These are phyloP conservation scores for Lagerstroemia speciosa DNA, from an alignment of 345 rosid species.

Conservation along the genomic window DNA sequence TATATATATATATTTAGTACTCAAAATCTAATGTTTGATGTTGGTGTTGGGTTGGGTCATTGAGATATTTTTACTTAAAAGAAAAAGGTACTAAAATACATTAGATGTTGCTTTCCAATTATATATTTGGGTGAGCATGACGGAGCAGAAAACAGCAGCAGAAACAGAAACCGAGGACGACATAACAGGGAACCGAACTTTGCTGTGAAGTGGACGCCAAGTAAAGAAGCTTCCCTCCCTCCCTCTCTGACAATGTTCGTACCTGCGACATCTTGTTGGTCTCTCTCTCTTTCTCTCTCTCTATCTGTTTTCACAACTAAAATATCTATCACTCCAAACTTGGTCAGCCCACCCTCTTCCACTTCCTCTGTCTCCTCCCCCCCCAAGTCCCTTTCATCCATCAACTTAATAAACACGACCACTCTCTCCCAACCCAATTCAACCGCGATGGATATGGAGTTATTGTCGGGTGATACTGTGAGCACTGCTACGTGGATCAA, in stretches of 20 bases:
- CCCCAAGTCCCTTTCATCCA: background rate
- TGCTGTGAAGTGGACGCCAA: constrained; percentile 25
- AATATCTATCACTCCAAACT: background rate
- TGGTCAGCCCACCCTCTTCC: background rate
- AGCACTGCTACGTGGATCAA: background rate
- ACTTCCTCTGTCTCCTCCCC: background rate
- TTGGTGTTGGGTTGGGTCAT: too few relatives aligned
- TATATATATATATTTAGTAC: background rate
- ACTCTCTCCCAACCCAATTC: background rate
- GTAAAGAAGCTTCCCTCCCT: constrained; percentile 20
- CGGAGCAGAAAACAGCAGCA: background rate
- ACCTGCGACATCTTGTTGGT: too few relatives aligned
- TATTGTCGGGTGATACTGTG: background rate
- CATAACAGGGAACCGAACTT: constrained; percentile 1
- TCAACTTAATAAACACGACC: background rate
- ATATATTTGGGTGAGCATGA: background rate
- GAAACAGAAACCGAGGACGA: background rate
- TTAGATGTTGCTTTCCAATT: too few relatives aligned
- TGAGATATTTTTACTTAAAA: too few relatives aligned
- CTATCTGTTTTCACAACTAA: background rate
- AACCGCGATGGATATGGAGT: background rate
- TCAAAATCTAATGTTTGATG: too few relatives aligned
- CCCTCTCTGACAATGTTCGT: too few relatives aligned
- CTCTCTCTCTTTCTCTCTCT: constrained; percentile 3
- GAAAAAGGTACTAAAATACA: too few relatives aligned